A percentile compares a stretch with the other conserved stretches of the same genome.
Evolutionary conservation across 305 asterid genomes (phyloP).

Genomic region (Fraxinus velutina): DNA sequence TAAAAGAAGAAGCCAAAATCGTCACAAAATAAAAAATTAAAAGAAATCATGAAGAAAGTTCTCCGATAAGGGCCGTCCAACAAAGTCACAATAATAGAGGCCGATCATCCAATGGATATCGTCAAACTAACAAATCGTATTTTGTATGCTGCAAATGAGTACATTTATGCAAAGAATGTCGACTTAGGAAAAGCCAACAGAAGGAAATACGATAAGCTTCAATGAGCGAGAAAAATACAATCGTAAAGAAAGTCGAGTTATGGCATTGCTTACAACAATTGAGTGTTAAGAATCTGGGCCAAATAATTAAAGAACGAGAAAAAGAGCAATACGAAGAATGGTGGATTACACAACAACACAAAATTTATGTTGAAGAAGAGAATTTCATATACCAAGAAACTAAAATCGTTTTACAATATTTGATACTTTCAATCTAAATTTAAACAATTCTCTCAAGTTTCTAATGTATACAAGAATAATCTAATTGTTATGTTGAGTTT

Average conservation of each 20-base stretch:
- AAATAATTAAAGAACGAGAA: too few relatives aligned
- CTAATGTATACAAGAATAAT: too few relatives aligned
- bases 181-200: too few relatives aligned
- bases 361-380: not conserved
- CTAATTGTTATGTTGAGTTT: not conserved
- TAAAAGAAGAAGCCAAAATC: not conserved
- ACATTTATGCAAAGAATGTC: too few relatives aligned
- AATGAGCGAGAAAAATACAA: too few relatives aligned
- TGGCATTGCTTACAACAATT: too few relatives aligned
- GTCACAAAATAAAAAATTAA: not conserved
- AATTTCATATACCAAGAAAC: not conserved
- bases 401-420: too few relatives aligned
- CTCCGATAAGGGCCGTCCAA: not conserved
- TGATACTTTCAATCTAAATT: not conserved
- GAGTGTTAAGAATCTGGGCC: too few relatives aligned
- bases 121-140: not conserved
- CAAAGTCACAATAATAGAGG: not conserved
- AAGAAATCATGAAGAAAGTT: not conserved
- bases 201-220: too few relatives aligned
- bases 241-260: too few relatives aligned
- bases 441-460: not conserved
- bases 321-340: not conserved
- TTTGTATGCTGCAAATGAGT: not conserved
- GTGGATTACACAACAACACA: not conserved
- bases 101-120: not conserved